These are phyloP conservation scores for Agrostemma githago DNA, from an alignment of 148 eudicot genomes.

Conservation along the genomic window DNA sequence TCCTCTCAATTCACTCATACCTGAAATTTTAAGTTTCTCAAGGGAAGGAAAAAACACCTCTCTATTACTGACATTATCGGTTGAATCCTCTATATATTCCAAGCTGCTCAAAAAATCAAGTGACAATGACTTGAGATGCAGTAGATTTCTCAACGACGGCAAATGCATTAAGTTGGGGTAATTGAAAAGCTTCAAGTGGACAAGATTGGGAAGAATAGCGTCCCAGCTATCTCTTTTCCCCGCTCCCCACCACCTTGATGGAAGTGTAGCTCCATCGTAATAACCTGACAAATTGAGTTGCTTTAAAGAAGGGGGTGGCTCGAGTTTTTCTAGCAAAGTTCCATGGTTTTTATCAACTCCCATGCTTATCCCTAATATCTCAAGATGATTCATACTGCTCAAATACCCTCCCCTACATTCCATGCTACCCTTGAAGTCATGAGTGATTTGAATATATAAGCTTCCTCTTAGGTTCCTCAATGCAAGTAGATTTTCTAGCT, in stretches of 20 bases:
- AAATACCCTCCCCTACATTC: background rate
- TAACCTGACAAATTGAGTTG: background rate
- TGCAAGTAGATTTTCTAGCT: background rate
- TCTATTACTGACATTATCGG: background rate
- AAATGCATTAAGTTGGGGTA: background rate
- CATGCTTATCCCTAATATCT: background rate
- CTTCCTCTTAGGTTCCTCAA: background rate
- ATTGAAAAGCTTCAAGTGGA: background rate
- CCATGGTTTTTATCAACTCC: background rate
- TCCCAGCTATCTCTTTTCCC: background rate
- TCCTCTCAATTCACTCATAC: background rate
- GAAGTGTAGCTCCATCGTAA: background rate
- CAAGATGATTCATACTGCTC: background rate
- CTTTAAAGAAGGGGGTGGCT: background rate
- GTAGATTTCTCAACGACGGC: background rate
- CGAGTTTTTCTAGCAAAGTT: background rate
- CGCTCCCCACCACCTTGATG: background rate
- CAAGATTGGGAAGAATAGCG: background rate
- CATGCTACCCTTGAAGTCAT: too few relatives aligned
- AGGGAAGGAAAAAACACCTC: constrained; percentile 10
- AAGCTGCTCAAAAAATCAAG: background rate
- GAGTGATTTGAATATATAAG: too few relatives aligned
- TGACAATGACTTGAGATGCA: background rate
- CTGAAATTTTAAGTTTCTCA: background rate
- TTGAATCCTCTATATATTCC: background rate